Conservation (phyloP, 1,139 yeast genomes). For the Kurtzmaniella quercitrusa region DNA sequence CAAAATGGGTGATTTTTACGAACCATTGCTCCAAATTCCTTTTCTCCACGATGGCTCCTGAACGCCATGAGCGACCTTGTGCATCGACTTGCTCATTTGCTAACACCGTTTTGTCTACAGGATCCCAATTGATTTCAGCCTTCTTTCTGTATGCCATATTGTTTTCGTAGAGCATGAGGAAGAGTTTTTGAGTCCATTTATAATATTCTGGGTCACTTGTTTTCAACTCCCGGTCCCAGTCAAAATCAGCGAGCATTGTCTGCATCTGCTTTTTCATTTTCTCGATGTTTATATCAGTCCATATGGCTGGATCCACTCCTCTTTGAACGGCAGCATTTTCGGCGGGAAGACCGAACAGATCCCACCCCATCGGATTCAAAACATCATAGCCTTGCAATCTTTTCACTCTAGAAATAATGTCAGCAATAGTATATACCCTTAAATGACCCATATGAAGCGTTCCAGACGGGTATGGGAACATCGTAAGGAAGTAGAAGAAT, state of each 20-base stretch:
- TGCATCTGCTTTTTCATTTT: conserved; percentile 84
- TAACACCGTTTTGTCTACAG: conserved; percentile 86
- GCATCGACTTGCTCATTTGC: conserved; percentile 97
- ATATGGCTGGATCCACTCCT: conserved; percentile 67
- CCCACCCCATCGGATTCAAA: conserved; percentile 99
- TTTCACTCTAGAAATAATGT: conserved; percentile 73
- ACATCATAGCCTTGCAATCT: conserved; percentile 74
- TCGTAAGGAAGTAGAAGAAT: conserved; percentile 66
- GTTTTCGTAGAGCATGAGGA: conserved; percentile 62
- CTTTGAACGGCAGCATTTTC: conserved; percentile 96
- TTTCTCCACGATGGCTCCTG: conserved; percentile 92
- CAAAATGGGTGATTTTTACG: conserved; percentile 79
- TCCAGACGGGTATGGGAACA: conserved; percentile 98
- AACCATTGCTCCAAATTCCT: conserved; percentile 86
- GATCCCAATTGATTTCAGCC: conserved; percentile 97
- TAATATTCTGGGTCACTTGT: conserved; percentile 88
- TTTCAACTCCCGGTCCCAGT: conserved; percentile 89
- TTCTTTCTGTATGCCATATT: conserved; percentile 82
- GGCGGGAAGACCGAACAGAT: conserved; percentile 96
- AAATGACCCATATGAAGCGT: conserved; percentile 88
- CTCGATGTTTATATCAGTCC: conserved; percentile 76
- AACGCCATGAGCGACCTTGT: conserved; percentile 91
- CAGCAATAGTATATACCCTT: conserved; percentile 88
- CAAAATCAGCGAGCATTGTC: conserved; percentile 78
- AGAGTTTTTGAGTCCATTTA: conserved; percentile 87